These are phyloP conservation scores for Alternaria longipes DNA, from an alignment of 2,329 filamentous ascomycete genomes.

Conservation along the genomic window DNA sequence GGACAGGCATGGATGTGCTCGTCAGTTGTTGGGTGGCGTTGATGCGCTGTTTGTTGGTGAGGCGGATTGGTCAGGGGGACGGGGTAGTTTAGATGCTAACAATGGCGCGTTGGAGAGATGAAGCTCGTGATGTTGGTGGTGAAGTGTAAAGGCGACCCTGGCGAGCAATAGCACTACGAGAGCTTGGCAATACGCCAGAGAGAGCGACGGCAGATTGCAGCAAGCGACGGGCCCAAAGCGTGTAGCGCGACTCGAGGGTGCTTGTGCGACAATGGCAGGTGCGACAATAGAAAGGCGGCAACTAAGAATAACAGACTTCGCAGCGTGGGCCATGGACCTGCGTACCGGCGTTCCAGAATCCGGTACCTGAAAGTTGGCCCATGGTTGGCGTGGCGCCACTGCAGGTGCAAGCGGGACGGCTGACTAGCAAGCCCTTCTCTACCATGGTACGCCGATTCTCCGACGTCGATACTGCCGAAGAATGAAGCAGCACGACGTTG, in stretches of 20 bases:
- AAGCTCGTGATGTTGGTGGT: slow-evolving; percentile 5
- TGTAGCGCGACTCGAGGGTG: background rate
- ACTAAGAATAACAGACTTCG: slow-evolving; percentile 18
- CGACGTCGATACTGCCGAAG: background rate
- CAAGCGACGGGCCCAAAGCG: too few relatives aligned
- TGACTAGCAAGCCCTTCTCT: slow-evolving; percentile 2
- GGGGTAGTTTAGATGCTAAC: background rate
- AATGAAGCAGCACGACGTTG: background rate
- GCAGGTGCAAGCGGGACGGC: slow-evolving; percentile 15
- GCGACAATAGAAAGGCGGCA: slow-evolving; percentile 7
- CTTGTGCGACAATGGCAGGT: slow-evolving; percentile 4
- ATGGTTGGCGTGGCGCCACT: slow-evolving; percentile 16
- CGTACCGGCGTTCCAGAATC: slow-evolving; percentile 20
- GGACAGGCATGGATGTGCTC: background rate
- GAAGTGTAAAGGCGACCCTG: background rate
- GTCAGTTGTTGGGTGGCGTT: background rate
- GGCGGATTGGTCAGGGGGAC: slow-evolving; percentile 1
- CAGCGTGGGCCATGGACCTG: slow-evolving; percentile 5
- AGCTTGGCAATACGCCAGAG: slow-evolving; percentile 24
- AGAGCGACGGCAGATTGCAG: slow-evolving; percentile 17
- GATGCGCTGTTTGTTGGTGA: background rate
- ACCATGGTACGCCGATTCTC: slow-evolving; percentile 14
- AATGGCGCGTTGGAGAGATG: background rate
- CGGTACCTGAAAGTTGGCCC: slow-evolving; percentile 5
- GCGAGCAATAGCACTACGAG: slow-evolving; percentile 8